phyloP scores from a whole-genome alignment of 2,329 filamentous ascomycete genomes.

The Neonectria sp. region DNA sequence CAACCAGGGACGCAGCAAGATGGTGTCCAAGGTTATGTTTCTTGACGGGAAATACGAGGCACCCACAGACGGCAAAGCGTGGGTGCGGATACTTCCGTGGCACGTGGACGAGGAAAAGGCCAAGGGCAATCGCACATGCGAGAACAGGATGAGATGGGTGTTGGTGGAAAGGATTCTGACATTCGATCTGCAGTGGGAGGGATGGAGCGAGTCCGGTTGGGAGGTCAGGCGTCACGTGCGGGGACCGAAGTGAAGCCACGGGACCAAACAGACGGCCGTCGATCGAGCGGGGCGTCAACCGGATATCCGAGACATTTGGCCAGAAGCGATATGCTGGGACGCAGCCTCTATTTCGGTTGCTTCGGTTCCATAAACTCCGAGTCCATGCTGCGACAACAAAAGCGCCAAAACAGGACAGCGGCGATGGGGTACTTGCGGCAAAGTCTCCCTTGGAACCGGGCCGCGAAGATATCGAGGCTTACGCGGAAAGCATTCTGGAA shows the following conservation, averaged over 20 bases:
- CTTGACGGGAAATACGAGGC: slow-evolving; percentile 53
- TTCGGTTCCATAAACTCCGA: background rate
- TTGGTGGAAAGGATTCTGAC: slow-evolving; percentile 56
- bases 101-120: slow-evolving; percentile 45
- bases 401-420: background rate
- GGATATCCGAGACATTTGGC: background rate
- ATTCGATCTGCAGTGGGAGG: slow-evolving; percentile 55
- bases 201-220: slow-evolving; percentile 47
- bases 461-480: background rate
- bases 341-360: background rate
- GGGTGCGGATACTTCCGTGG: slow-evolving; percentile 54
- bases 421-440: background rate
- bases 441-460: background rate
- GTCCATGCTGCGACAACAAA: background rate
- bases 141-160: slow-evolving; percentile 56
- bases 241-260: slow-evolving; percentile 9
- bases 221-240: slow-evolving; percentile 40
- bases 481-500: background rate
- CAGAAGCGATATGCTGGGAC: background rate
- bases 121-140: slow-evolving; percentile 46
- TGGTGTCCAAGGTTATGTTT: slow-evolving; percentile 57
- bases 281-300: slow-evolving; percentile 3
- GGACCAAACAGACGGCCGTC: slow-evolving; percentile 14
- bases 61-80: slow-evolving; percentile 44
- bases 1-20: slow-evolving; percentile 53